These are phyloP conservation scores for Xylariaceae sp. DNA, from an alignment of 2,329 filamentous ascomycete genomes.

Conservation along the genomic window DNA sequence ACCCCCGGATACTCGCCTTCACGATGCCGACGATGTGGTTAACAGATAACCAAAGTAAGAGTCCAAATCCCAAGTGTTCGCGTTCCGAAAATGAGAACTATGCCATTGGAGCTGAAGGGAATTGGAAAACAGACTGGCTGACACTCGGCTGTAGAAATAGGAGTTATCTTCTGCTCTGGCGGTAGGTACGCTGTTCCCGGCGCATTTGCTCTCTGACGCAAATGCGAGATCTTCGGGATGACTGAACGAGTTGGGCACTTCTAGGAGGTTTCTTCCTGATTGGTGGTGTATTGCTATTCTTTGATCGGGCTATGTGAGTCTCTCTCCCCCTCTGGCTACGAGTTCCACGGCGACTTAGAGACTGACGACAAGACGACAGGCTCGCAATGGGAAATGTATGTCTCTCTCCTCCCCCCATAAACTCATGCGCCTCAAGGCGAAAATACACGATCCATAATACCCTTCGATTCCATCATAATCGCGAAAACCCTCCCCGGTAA, in stretches of 20 bases:
- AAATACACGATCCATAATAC: no score
- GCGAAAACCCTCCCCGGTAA: no score
- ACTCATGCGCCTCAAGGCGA: slow-evolving; percentile 4
- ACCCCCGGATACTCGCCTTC: neutral
- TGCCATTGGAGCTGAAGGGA: neutral
- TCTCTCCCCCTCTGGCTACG: slow-evolving; percentile 2
- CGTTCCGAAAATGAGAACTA: neutral
- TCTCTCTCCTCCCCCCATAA: slow-evolving; percentile 13
- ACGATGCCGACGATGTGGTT: slow-evolving; percentile 91
- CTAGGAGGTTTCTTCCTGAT: slow-evolving; percentile 90
- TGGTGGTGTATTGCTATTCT: slow-evolving; percentile 92
- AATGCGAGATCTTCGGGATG: slow-evolving; percentile 2
- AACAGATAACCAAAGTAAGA: slow-evolving; percentile 88
- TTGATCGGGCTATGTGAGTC: slow-evolving; percentile 87
- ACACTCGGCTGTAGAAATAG: slow-evolving; percentile 62
- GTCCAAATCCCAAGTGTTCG: neutral
- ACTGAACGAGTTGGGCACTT: slow-evolving; percentile 16
- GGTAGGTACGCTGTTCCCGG: slow-evolving; percentile 56
- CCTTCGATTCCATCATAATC: no score
- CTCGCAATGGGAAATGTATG: slow-evolving; percentile 94
- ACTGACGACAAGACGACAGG: slow-evolving; percentile 42
- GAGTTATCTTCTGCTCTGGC: slow-evolving; percentile 94
- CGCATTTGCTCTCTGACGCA: slow-evolving; percentile 20
- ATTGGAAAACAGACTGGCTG: slow-evolving; percentile 1
- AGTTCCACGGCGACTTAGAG: slow-evolving; percentile 12